Percentiles rank a stretch among this genome's conserved stretches.
These are phyloP conservation scores for Coemansia umbellata DNA, from an alignment of 192 early-diverging fungal species.

Conservation along the genomic window DNA sequence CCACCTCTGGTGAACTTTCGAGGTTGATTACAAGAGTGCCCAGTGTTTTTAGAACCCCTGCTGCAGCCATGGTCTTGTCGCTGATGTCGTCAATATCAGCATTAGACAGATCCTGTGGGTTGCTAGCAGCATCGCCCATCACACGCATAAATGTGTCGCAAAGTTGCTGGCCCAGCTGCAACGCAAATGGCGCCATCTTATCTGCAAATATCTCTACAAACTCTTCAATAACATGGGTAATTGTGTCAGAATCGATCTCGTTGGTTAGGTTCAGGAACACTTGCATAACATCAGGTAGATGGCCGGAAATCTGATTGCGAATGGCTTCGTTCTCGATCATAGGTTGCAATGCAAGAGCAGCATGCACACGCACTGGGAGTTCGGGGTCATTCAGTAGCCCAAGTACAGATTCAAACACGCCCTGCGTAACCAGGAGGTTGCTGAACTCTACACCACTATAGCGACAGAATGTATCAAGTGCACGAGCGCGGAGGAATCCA, in stretches of 20 bases:
- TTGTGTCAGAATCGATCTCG: conserved; percentile 89
- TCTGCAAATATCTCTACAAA: conserved; percentile 90
- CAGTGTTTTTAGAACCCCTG: conserved; percentile 87
- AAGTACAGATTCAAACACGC: conserved; percentile 53
- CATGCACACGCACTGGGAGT: conserved; percentile 84
- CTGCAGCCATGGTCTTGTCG: conserved; percentile 86
- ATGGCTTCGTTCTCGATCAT: conserved; percentile 75
- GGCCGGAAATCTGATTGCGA: conserved; percentile 69
- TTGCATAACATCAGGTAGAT: conserved; percentile 85
- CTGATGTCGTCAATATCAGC: conserved; percentile 62
- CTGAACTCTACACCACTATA: conserved; percentile 63
- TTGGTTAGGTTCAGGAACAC: conserved; percentile 82
- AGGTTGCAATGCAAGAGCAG: conserved; percentile 74
- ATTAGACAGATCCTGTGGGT: conserved; percentile 32
- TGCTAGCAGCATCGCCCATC: conserved; percentile 65
- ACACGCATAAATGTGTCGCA: conserved; percentile 84
- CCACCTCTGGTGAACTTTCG: conserved; percentile 75
- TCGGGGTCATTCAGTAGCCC: conserved; percentile 67
- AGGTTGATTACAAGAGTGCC: conserved; percentile 82
- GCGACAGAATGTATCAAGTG: conserved; percentile 52
- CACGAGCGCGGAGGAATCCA: conserved; percentile 78
- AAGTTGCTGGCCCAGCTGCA: conserved; percentile 82
- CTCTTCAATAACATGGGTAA: conserved; percentile 82
- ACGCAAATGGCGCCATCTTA: conserved; percentile 88
- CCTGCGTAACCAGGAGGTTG: conserved; percentile 54